Evolutionary conservation across 495 filamentous ascomycete genomes (phyloP), one percentile per base, ranked within the genome.

Genomic region (Penicillium nucicola): DNA sequence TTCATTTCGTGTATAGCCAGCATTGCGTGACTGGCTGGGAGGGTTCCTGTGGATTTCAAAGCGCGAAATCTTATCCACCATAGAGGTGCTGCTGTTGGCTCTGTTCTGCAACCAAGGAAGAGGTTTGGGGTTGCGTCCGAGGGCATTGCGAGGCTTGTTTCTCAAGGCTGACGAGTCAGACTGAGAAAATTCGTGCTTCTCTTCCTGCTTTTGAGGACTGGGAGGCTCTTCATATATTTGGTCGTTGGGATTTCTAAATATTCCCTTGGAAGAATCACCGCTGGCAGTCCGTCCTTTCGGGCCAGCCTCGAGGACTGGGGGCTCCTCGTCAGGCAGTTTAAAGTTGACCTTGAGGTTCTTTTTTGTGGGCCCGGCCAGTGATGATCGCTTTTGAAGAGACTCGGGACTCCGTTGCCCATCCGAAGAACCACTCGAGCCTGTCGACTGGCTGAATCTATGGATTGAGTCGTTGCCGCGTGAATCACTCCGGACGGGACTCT

Each of bases 141-240:
- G 57, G 20, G 82, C 74, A 56, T 86, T 86, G 51, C 79, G 81
- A 9, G 75, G 67, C 45, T 76, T 81, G 19, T 66, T 56, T 41
- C 59, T 65, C 37, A 82, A 60, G 13, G 85, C 79, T 25, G 82
- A 82, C 9, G 77, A 78, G 25, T 72, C 68, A 3, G 67, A 67
- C 41, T 50, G 61, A 12, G 67, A 65, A 41, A 73, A 70, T 37
- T 60, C 53, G 37, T 61, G 60, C 8, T 71, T 50, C 56, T 72
- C 57, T 58, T 67, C 54, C 20, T 58, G 61, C 14, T 45, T 54
- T 19, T 51, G 53, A 28, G 65, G 46, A 37, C 76, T 70, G 45
- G 84, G 79, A 2, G 87, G 85, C 54, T 96, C 91, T 66, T 96
- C 90, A 72, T 88, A 96, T 42, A 96, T 96, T 55, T 92, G 84